Percentiles rank a stretch among this genome's conserved stretches.
These are phyloP conservation scores for Monosporozyma servazzii DNA, from an alignment of 805 yeast genomes.

Conservation along the genomic window DNA sequence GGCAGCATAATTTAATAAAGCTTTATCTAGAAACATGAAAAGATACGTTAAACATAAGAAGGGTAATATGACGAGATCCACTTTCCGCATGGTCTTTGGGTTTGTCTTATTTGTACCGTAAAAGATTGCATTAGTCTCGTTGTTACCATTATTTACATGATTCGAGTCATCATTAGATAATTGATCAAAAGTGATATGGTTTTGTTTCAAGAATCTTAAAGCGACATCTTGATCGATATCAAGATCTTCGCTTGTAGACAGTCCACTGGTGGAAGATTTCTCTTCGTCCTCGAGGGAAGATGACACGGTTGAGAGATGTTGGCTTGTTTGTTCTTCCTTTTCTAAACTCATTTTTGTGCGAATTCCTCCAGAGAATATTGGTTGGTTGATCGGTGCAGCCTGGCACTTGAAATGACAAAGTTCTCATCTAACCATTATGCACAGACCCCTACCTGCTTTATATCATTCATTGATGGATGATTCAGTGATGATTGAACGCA, in stretches of 20 bases:
- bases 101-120: slow-evolving; percentile 20
- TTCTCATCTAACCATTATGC: too few relatives aligned
- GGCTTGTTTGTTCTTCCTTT: background rate
- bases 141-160: background rate
- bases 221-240: slow-evolving; percentile 6
- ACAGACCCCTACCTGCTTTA: too few relatives aligned
- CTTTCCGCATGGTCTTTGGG: slow-evolving; percentile 26
- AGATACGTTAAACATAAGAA: slow-evolving; percentile 46
- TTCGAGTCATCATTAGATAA: background rate
- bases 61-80: slow-evolving; percentile 42
- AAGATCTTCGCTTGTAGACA: background rate
- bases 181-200: slow-evolving; percentile 5
- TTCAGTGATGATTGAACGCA: too few relatives aligned
- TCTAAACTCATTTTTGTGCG: background rate
- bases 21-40: slow-evolving; percentile 50
- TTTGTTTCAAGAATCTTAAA: slow-evolving; percentile 2
- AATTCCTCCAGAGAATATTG: too few relatives aligned
- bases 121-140: slow-evolving; percentile 8
- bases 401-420: too few relatives aligned
- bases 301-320: background rate
- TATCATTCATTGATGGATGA: too few relatives aligned
- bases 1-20: slow-evolving; percentile 51
- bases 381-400: too few relatives aligned
- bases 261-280: background rate
- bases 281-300: background rate